A percentile compares a stretch with the other conserved stretches of the same genome.
These are phyloP conservation scores for Diplodia scrobiculata DNA, from an alignment of 2,329 filamentous ascomycete genomes.

Conservation along the genomic window DNA sequence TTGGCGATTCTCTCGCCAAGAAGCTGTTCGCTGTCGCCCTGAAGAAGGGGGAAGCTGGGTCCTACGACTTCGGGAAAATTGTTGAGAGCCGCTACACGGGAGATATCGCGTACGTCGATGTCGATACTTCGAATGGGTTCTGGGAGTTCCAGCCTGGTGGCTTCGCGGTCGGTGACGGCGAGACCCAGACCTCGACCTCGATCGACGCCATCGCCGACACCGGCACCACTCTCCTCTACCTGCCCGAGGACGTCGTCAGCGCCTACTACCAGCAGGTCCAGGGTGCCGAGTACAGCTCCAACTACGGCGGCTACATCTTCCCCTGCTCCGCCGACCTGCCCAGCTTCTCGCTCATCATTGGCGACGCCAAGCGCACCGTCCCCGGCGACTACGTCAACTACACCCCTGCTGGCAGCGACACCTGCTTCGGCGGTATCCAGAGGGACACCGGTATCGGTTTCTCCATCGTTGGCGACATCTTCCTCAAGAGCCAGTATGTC, in stretches of 20 bases:
- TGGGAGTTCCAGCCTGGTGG: conserved; percentile 63
- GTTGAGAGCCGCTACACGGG: conserved; percentile 62
- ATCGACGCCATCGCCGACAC: conserved; percentile 68
- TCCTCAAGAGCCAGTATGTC: conserved; percentile 74
- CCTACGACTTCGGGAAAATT: conserved; percentile 57
- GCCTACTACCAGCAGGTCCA: conserved; percentile 63
- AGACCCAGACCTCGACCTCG: conserved; percentile 41
- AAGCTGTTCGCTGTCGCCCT: conserved; percentile 62
- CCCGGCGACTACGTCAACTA: conserved; percentile 61
- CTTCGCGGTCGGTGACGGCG: conserved; percentile 56
- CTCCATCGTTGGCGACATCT: conserved; percentile 75
- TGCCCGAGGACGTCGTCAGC: conserved; percentile 56
- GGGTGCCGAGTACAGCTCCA: conserved; percentile 54
- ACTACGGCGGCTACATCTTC: conserved; percentile 60
- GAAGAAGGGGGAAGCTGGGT: conserved; percentile 53
- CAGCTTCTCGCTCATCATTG: conserved; percentile 57
- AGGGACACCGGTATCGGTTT: conserved; percentile 58
- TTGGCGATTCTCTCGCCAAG: conserved; percentile 54
- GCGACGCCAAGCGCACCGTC: conserved; percentile 54
- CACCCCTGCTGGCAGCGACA: conserved; percentile 47
- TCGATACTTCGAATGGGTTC: conserved; percentile 62
- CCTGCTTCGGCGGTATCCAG: conserved; percentile 79
- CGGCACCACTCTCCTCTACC: conserved; percentile 67
- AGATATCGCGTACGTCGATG: conserved; percentile 57
- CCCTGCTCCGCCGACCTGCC: conserved; percentile 55